Conservation (phyloP, 257 asterid genomes). For the Rhazya stricta region DNA sequence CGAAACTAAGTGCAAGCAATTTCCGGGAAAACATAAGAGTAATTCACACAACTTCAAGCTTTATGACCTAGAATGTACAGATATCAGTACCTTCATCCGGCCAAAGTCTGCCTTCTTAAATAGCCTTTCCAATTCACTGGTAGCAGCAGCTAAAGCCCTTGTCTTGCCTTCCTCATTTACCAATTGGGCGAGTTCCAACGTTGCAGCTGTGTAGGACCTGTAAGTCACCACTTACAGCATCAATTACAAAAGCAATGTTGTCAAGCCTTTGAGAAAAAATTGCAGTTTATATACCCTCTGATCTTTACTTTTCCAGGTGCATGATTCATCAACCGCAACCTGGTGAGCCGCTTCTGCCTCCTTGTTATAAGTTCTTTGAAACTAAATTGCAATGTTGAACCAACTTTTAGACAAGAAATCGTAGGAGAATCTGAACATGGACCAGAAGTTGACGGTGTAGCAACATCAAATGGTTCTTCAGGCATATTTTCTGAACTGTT, state of each 20-base stretch:
- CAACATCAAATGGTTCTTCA: constrained; percentile 29
- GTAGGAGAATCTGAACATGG: constrained; percentile 41
- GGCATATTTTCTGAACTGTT: constrained; percentile 24
- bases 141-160: constrained; percentile 81
- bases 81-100: constrained; percentile 65
- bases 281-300: constrained; percentile 40
- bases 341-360: constrained; percentile 63
- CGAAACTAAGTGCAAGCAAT: neutral
- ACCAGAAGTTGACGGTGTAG: constrained; percentile 35
- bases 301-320: constrained; percentile 41
- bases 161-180: constrained; percentile 69
- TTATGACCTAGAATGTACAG: neutral
- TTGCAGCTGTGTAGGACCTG: constrained; percentile 75
- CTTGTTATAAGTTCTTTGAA: constrained; percentile 58
- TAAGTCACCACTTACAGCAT: constrained; percentile 14
- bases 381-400: constrained; percentile 74
- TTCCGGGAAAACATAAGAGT: too few species aligned
- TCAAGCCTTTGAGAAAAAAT: neutral
- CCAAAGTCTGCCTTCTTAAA: constrained; percentile 84
- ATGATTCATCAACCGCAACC: constrained; percentile 35
- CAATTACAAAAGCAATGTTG: constrained; percentile 9
- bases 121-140: constrained; percentile 81
- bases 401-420: constrained; percentile 45
- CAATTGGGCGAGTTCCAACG: constrained; percentile 66
- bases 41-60: neutral